phyloP scores from a whole-genome alignment of 441 rosid genomes.

The Erodium trifolium region DNA sequence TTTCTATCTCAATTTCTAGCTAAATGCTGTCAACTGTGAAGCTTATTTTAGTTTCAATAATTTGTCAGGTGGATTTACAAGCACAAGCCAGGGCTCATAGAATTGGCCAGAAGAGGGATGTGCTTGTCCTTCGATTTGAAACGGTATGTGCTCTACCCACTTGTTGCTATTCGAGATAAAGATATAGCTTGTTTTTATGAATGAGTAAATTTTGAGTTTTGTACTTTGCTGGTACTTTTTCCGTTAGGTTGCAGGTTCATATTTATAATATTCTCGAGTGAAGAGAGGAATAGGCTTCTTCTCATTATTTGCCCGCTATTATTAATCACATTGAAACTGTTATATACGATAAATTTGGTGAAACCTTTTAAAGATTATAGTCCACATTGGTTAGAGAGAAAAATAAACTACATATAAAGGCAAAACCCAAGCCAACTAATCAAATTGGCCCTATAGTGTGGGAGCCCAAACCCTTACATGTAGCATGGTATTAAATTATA shows the following conservation, averaged over 20 bases:
- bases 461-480: not conserved
- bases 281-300: not conserved
- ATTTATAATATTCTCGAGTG: not conserved
- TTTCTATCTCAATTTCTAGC: not conserved
- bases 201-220: not conserved
- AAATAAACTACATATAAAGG: not conserved
- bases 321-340: not conserved
- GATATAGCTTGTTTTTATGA: conserved; percentile 11
- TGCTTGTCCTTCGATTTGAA: conserved; percentile 90
- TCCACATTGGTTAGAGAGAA: not conserved
- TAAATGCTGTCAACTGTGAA: conserved; percentile 10
- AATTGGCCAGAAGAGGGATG: conserved; percentile 96
- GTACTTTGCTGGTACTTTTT: not conserved
- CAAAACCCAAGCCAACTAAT: not conserved
- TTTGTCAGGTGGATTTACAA: conserved; percentile 83
- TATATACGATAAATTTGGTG: not conserved
- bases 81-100: conserved; percentile 98
- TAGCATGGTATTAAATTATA: not conserved
- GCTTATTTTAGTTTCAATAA: conserved; percentile 9
- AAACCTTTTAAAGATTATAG: not conserved
- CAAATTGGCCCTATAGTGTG: not conserved
- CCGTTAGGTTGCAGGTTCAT: not conserved
- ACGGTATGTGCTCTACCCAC: conserved; percentile 38
- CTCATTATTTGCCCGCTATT: not conserved
- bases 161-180: conserved; percentile 6